Base-by-base conservation (phyloP, 129 eudicot species). In the Chrysanthemum seticuspe region DNA sequence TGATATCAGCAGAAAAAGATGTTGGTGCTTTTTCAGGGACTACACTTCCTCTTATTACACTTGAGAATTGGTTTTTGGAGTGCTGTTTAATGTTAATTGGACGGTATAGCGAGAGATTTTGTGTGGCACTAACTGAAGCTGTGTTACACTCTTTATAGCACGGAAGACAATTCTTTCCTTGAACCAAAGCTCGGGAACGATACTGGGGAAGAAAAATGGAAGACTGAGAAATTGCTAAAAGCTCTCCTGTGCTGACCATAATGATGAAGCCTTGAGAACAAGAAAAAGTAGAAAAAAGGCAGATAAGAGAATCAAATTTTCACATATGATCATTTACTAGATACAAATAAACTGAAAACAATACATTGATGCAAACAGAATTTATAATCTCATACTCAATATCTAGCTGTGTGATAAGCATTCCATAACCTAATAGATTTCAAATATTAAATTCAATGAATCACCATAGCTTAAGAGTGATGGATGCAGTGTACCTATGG, bases 1-100 rank as follows among this genome's bases (percentile, higher is more conserved):
- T 84, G 54, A 85, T 79, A 61, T 79, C 75, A 64, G 83, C 83
- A 7, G 87, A 81, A 29, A 90, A 69, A 25, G 68, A 70, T 13
- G 87, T 79, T n/a, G 94, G 91, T n/a, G 78, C 75, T 77, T 66
- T 80, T 71, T 89, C 95, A 19, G 95, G 87, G 71, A 73, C 76
- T 13, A 84, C 81, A 57, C 84, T 68, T 61, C 84, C 83, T 69
- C 81, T 75, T 40, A 67, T 40, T n/a, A 57, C 76, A 62, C 71
- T 62, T 13, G 80, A 65, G 45, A 68, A 47, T 15, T 70, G 84
- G 53, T 75, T 82, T 74, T 40, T 72, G 16, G 51, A 81, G 64
- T 65, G 81, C 47, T 23, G 76, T 12, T 63, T 56, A 45, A 62
- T 72, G 56, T 54, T 21, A 64, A 73, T 40, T 13, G 74, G 81